Conservation (phyloP, 1,139 yeast species). For the Suhomyces yuchorum region DNA sequence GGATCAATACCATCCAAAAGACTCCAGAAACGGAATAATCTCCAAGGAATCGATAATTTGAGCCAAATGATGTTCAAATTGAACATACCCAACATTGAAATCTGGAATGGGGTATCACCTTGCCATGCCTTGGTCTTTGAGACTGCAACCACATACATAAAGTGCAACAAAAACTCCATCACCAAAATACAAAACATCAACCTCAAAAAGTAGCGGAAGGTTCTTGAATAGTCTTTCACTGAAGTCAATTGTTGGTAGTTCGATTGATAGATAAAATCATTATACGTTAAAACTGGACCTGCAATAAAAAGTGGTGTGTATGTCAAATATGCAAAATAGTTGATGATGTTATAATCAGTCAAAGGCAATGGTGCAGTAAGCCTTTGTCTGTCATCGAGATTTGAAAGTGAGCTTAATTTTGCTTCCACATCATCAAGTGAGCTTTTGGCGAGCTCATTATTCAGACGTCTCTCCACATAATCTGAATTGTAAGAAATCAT, state of each 20-base stretch:
- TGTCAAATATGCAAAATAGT: constrained; percentile 73
- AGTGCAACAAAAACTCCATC: constrained; percentile 89
- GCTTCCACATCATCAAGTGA: constrained; percentile 9
- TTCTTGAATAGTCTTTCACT: constrained; percentile 51
- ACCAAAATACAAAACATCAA: constrained; percentile 71
- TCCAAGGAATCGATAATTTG: constrained; percentile 91
- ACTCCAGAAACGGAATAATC: constrained; percentile 92
- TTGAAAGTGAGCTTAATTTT: constrained; percentile 16
- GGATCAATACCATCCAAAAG: constrained; percentile 90
- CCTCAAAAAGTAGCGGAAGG: constrained; percentile 63
- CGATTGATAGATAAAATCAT: constrained; percentile 83
- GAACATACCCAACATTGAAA: constrained; percentile 91
- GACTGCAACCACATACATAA: constrained; percentile 89
- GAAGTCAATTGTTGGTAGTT: constrained; percentile 49
- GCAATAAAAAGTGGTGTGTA: constrained; percentile 93
- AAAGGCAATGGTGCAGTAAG: constrained; percentile 64
- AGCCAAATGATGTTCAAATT: constrained; percentile 91
- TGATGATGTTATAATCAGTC: constrained; percentile 58
- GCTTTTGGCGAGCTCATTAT: constrained; percentile 1
- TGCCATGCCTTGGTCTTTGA: constrained; percentile 89
- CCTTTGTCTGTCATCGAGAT: constrained; percentile 65
- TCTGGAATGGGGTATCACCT: constrained; percentile 86
- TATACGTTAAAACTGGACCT: constrained; percentile 92
- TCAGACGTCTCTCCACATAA: constrained; percentile 51
- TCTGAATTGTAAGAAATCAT: constrained; percentile 85